A percentile compares a stretch with the other conserved stretches of the same genome.
Evolutionary conservation across 2,329 filamentous ascomycete species (phyloP).

Genomic region (Arthrobotrys musiformis): DNA sequence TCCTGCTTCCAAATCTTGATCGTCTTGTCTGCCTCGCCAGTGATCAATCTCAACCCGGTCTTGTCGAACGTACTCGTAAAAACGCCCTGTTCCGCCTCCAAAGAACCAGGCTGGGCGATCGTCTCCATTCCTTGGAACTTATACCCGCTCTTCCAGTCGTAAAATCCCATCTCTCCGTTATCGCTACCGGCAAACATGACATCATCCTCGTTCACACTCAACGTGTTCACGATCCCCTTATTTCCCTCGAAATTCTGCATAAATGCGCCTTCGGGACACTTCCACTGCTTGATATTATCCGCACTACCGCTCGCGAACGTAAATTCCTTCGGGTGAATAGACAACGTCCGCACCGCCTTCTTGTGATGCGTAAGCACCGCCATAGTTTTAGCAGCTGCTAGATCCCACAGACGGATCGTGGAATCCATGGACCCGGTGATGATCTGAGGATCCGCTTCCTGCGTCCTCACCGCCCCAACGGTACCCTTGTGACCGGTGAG

Average conservation of each 20-base stretch:
- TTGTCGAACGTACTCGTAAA: conserved; percentile 94
- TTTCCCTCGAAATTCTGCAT: conserved; percentile 99
- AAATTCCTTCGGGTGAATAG: conserved; percentile 89
- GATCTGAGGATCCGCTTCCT: conserved; percentile 95
- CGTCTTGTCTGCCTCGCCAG: conserved; percentile 96
- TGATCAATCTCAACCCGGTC: conserved; percentile 88
- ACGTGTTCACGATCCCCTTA: conserved; percentile 93
- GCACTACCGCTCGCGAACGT: conserved; percentile 95
- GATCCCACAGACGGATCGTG: conserved; percentile 91
- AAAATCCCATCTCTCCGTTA: conserved; percentile 96
- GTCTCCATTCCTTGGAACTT: conserved; percentile 90
- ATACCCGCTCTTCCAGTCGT: conserved; percentile 98
- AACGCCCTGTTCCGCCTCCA: conserved; percentile 93
- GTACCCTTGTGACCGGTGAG: conserved; percentile 90
- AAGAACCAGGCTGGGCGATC: conserved; percentile 88
- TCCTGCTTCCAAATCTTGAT: conserved; percentile 99
- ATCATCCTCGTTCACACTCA: conserved; percentile 93
- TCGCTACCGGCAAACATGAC: conserved; percentile 94
- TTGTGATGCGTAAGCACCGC: conserved; percentile 97
- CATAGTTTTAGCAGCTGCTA: conserved; percentile 96
- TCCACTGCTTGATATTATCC: conserved; percentile 98
- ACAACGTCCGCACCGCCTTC: conserved; percentile 88
- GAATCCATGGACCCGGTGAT: conserved; percentile 93
- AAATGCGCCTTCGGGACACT: conserved; percentile 95
- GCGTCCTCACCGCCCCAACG: conserved; percentile 86